These are phyloP conservation scores for Tuber calosporum DNA, from an alignment of 495 filamentous ascomycete species.

Conservation along the genomic window DNA sequence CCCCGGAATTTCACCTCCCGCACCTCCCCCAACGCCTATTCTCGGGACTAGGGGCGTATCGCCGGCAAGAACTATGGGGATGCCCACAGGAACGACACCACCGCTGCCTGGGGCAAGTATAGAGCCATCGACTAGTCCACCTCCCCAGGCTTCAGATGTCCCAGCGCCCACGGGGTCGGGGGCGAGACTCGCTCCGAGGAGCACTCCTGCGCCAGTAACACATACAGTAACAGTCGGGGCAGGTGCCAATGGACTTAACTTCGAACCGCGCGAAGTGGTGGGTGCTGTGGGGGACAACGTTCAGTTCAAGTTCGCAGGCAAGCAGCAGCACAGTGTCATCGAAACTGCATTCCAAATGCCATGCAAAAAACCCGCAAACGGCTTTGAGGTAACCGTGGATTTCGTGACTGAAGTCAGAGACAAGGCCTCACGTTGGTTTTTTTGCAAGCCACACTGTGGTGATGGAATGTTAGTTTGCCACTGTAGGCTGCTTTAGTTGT, in stretches of 20 bases:
- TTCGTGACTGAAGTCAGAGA: constrained; percentile 48
- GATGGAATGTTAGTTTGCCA: constrained; percentile 64
- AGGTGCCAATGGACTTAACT: not conserved
- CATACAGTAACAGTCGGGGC: constrained; percentile 1
- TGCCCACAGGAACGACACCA: too few relatives aligned
- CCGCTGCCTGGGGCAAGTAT: too few relatives aligned
- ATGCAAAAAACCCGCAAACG: constrained; percentile 52
- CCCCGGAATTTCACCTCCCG: too few relatives aligned
- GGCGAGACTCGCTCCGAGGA: not conserved
- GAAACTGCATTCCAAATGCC: constrained; percentile 58
- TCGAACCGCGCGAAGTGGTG: constrained; percentile 39
- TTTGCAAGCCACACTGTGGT: constrained; percentile 58
- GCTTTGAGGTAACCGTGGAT: constrained; percentile 51
- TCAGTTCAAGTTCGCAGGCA: constrained; percentile 57
- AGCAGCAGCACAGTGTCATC: constrained; percentile 62
- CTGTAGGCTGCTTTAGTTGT: constrained; percentile 50
- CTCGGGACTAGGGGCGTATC: too few relatives aligned
- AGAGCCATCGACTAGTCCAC: too few relatives aligned
- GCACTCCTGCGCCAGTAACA: not conserved
- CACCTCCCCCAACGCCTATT: too few relatives aligned
- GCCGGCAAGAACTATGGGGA: too few relatives aligned
- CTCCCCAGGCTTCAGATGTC: too few relatives aligned
- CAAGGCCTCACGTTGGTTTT: constrained; percentile 55
- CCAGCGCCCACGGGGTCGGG: too few relatives aligned
- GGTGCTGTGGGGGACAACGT: constrained; percentile 57